Evolutionary conservation across 179 eudicot genomes (phyloP).

Genomic region (Actinidia arguta): DNA sequence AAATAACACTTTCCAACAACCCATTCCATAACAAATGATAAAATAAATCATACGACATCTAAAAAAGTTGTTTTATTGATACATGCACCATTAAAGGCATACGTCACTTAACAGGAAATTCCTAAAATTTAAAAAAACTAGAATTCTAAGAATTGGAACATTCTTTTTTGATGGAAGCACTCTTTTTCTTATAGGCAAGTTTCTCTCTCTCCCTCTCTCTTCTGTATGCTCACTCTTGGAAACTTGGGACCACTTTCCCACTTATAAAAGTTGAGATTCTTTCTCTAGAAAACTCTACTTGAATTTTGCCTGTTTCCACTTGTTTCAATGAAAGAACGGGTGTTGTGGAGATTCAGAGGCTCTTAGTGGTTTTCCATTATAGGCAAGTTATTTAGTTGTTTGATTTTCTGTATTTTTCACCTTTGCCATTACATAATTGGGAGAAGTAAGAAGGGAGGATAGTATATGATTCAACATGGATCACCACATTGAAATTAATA

Average conservation of each 20-base stretch:
- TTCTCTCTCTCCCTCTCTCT: background rate
- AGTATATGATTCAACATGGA: background rate
- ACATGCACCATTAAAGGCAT: no score
- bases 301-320: background rate
- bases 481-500: background rate
- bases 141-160: no score
- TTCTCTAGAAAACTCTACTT: background rate
- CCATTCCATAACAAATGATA: no score
- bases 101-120: no score
- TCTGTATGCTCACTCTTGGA: no score
- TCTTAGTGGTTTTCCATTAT: background rate
- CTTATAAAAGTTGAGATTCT: background rate
- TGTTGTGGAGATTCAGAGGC: background rate
- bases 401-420: background rate
- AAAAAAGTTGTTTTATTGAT: no score
- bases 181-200: no score
- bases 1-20: no score
- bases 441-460: background rate
- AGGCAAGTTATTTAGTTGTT: background rate
- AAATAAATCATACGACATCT: no score
- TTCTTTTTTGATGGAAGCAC: no score
- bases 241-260: background rate
- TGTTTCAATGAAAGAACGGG: background rate
- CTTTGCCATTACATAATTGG: background rate
- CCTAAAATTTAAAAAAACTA: no score